phyloP scores from a whole-genome alignment of 2,329 filamentous ascomycete genomes.

The Cladosporium sp. region DNA sequence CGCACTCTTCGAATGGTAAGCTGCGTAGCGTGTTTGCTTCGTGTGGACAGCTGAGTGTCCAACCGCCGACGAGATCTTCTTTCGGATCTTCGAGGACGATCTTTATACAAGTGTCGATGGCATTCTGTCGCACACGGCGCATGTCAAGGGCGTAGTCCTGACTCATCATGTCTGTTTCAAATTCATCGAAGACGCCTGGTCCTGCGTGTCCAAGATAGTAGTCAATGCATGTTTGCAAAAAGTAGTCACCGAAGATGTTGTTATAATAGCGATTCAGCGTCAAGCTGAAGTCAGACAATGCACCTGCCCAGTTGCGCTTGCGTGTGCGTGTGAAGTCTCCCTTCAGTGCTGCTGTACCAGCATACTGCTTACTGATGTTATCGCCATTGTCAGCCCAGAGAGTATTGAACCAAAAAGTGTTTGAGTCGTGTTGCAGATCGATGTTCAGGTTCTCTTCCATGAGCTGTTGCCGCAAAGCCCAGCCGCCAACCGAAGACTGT shows the following conservation, averaged over 20 bases:
- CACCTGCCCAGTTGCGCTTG: slow-evolving; percentile 86
- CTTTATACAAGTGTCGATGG: slow-evolving; percentile 82
- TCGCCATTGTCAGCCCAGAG: slow-evolving; percentile 98
- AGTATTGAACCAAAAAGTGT: slow-evolving; percentile 89
- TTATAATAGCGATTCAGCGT: slow-evolving; percentile 75
- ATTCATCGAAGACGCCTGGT: slow-evolving; percentile 83
- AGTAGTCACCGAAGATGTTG: slow-evolving; percentile 97
- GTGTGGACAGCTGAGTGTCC: slow-evolving; percentile 78
- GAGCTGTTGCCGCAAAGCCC: slow-evolving; percentile 76
- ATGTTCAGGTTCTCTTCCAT: slow-evolving; percentile 71
- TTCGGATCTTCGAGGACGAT: slow-evolving; percentile 72
- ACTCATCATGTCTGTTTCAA: slow-evolving; percentile 88
- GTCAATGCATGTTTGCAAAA: slow-evolving; percentile 91
- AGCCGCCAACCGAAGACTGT: slow-evolving; percentile 83
- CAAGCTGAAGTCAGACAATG: slow-evolving; percentile 83
- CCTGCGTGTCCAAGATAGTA: slow-evolving; percentile 88
- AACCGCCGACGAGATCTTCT: slow-evolving; percentile 83
- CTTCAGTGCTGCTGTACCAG: slow-evolving; percentile 91
- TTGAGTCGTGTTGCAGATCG: slow-evolving; percentile 68
- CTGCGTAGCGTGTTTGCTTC: slow-evolving; percentile 62
- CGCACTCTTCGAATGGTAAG: slow-evolving; percentile 78
- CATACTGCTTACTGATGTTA: slow-evolving; percentile 91
- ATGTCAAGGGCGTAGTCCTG: slow-evolving; percentile 88
- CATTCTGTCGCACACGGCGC: slow-evolving; percentile 75
- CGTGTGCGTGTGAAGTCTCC: slow-evolving; percentile 91